A percentile compares a stretch with the other conserved stretches of the same genome.
Evolutionary conservation across 2,329 filamentous ascomycete genomes (phyloP).

Genomic region (Claviceps sorghi): DNA sequence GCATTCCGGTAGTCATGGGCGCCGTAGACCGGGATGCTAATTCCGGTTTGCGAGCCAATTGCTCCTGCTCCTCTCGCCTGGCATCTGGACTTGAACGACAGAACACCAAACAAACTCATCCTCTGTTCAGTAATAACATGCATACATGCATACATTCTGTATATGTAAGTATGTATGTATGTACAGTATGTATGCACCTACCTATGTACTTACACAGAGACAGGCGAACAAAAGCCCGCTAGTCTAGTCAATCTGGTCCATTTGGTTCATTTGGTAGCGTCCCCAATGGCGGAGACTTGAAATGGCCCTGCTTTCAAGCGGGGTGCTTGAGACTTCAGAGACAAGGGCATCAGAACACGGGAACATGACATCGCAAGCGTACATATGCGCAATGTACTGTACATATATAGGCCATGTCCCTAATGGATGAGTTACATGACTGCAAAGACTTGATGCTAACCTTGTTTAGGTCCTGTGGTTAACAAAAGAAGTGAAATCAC

Average conservation of each 20-base stretch:
- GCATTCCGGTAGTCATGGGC: background rate
- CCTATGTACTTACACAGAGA: background rate
- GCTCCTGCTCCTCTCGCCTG: background rate
- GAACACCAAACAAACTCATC: background rate
- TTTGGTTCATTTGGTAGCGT: background rate
- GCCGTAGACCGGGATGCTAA: background rate
- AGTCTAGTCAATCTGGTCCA: background rate
- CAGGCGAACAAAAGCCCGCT: background rate
- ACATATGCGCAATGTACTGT: background rate
- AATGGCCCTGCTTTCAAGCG: background rate
- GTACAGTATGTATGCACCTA: no score
- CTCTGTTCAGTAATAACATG: background rate
- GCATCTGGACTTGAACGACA: background rate
- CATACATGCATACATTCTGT: no score
- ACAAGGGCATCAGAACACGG: background rate
- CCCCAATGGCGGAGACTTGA: background rate
- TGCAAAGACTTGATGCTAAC: background rate
- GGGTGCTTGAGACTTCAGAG: background rate
- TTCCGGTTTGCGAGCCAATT: background rate
- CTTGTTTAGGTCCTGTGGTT: background rate
- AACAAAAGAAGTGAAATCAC: background rate
- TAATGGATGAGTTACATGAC: background rate
- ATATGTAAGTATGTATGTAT: no score
- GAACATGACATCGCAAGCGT: background rate
- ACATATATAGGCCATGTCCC: background rate